Evolutionary conservation across 208 protist species (phyloP).

Genomic region (Leishmania major): DNA sequence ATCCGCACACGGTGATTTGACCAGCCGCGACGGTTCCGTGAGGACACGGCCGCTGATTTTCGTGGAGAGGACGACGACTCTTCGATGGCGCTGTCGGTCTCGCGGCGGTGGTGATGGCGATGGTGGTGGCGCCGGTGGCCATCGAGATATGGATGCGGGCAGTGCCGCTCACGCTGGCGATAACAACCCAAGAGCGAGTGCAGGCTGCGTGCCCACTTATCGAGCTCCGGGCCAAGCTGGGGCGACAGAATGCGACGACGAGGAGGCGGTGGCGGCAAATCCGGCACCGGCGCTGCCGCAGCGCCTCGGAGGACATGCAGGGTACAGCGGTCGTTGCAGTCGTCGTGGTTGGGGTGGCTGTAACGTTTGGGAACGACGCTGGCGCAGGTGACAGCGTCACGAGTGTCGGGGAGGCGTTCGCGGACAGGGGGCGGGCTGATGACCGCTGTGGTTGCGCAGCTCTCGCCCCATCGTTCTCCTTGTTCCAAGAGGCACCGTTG

Average conservation of each 20-base stretch:
- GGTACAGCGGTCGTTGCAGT: background rate
- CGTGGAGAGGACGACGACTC: background rate
- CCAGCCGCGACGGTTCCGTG: too few relatives aligned
- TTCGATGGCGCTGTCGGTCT: background rate
- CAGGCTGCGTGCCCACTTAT: constrained; percentile 12
- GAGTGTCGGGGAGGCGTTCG: background rate
- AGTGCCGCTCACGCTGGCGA: constrained; percentile 40
- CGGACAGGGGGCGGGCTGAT: background rate
- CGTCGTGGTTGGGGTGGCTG: background rate
- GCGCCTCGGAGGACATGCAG: background rate
- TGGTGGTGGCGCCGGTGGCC: background rate
- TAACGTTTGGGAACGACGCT: background rate
- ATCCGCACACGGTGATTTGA: background rate
- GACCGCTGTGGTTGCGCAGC: background rate
- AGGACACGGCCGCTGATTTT: too few relatives aligned
- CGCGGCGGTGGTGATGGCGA: background rate
- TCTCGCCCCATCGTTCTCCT: background rate
- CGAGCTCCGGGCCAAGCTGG: constrained; percentile 1
- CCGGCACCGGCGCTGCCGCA: background rate
- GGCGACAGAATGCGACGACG: background rate
- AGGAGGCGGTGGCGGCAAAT: background rate
- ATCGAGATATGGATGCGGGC: constrained; percentile 26
- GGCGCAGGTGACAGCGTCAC: background rate
- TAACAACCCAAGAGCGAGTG: constrained; percentile 29
- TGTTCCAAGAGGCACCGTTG: background rate